Evolutionary conservation across 2,329 filamentous ascomycete genomes (phyloP), one percentile per base, ranked within the genome.

Genomic region (Paraphoma chrysanthemicola): DNA sequence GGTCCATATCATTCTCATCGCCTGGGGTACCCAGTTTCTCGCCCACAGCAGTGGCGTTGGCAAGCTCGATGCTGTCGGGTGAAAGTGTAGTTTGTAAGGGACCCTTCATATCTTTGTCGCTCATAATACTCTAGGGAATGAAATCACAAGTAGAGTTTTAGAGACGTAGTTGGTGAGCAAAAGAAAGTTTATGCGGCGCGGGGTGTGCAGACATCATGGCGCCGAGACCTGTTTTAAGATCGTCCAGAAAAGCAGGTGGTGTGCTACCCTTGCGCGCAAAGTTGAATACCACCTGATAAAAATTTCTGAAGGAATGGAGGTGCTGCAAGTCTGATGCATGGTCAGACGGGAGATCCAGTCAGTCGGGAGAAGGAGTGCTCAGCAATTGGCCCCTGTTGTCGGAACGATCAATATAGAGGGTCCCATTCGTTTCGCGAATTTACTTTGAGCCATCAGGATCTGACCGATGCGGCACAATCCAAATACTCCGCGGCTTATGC

Each of bases 1-100:
- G 64, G 16, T 63, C 28, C 64, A 67, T 65, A 31, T 66, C 62
- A 3, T 18, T 47, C n/a, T 54, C 51, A 53, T 67, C 66, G 17
- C 23, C 16, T 5, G 16, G 23, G 14, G 47, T 49, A 23, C 47
- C 47, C 5, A 18, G 23, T 42, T 49, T 49, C 14, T 23, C 17
- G 36, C 23, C 12, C 17, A 42, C 47, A 30, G 47, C 17, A 9
- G 47, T 23, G 16, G 30, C 36, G 23, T 30, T 43, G 47, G 30
- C 33, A 5, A 51, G 33, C 17, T 44, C 50, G 30, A 56, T 36
- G 23, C 53, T 56, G 36, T 8, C 42, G 12, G 29, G 51, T 12
- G 38, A 55, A 23, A 18, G 4, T 23, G 29, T 38, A 10, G 18
- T 38, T 11, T 48, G 43, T 9, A 31, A 43, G 47, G 39, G 53